Conservation (phyloP, 2,329 filamentous ascomycete genomes). For the Exophiala oligosperma region DNA sequence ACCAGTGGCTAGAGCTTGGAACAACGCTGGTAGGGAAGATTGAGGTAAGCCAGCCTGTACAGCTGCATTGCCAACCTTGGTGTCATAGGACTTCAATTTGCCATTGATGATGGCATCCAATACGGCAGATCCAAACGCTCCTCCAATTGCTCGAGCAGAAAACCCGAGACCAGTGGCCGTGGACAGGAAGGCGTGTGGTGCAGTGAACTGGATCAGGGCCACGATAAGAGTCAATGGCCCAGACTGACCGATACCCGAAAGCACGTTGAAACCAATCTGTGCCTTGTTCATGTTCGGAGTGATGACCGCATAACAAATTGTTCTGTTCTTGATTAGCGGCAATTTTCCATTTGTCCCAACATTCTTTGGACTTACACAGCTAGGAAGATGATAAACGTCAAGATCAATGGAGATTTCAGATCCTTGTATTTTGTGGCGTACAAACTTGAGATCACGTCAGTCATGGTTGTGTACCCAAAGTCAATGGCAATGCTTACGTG, state of each 20-base stretch:
- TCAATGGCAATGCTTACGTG: conserved; percentile 32
- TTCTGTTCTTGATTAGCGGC: conserved; percentile 31
- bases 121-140: conserved; percentile 55
- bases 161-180: conserved; percentile 57
- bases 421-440: conserved; percentile 54
- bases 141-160: conserved; percentile 54
- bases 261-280: conserved; percentile 51
- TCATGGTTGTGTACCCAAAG: not conserved
- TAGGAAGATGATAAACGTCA: conserved; percentile 51
- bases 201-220: conserved; percentile 54
- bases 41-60: conserved; percentile 44
- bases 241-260: conserved; percentile 51
- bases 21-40: conserved; percentile 38
- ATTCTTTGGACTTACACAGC: conserved; percentile 40
- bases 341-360: not conserved
- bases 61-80: conserved; percentile 44
- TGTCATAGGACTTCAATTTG: conserved; percentile 45
- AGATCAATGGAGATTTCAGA: conserved; percentile 47
- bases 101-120: conserved; percentile 54
- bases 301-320: conserved; percentile 49
- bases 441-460: conserved; percentile 26
- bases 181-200: conserved; percentile 54
- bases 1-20: conserved; percentile 43
- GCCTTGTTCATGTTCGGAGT: conserved; percentile 45
- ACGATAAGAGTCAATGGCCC: conserved; percentile 53